phyloP scores from a whole-genome alignment of 306 rosid genomes.

The cucumber (Cucumis sativus) region Cucumber_9930_V3 NC_026657.2:7838001-7838500 shows the following conservation, averaged over 20 bases:
- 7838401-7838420: slow-evolving; percentile 79
- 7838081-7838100: slow-evolving; percentile 96
- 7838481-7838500: background rate
- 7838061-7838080: slow-evolving; percentile 99
- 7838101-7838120: slow-evolving; percentile 91
- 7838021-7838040: slow-evolving; percentile 80
- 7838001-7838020: slow-evolving; percentile 92
- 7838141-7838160: slow-evolving; percentile 85
- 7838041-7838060: slow-evolving; percentile 93
- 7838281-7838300: slow-evolving; percentile 83
- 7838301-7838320: slow-evolving; percentile 93
- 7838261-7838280: slow-evolving; percentile 36
- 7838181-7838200: slow-evolving; percentile 94
- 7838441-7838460: slow-evolving; percentile 97
- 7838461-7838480: slow-evolving; percentile 42
- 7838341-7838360: slow-evolving; percentile 91
- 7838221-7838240: slow-evolving; percentile 94
- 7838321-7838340: slow-evolving; percentile 90
- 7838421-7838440: slow-evolving; percentile 96
- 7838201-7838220: slow-evolving; percentile 98
- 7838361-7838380: slow-evolving; percentile 93
- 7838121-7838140: slow-evolving; percentile 85
- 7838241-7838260: slow-evolving; percentile 47
- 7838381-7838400: slow-evolving; percentile 91
- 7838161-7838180: slow-evolving; percentile 77